Percentiles rank a stretch among this genome's conserved stretches.
phyloP scores from a whole-genome alignment of 345 rosid species.

The Lepidium africanum region DNA sequence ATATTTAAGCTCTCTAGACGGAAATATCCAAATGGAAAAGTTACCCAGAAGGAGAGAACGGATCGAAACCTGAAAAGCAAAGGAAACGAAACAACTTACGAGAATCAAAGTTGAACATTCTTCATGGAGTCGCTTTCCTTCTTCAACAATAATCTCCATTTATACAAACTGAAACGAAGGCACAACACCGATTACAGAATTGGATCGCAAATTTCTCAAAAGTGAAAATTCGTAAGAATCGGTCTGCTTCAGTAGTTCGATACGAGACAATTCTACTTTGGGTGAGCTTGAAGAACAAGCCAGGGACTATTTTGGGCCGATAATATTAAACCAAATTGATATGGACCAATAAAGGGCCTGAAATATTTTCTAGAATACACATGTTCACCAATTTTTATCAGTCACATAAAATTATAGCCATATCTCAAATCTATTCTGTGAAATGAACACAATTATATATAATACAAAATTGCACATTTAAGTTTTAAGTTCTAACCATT shows the following conservation, averaged over 20 bases:
- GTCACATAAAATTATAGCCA: too few species aligned
- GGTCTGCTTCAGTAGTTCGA: background rate
- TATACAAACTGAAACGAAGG: background rate
- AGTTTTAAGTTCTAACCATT: too few species aligned
- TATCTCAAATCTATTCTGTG: too few species aligned
- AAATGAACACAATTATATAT: too few species aligned
- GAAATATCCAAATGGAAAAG: background rate
- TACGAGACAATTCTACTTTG: background rate
- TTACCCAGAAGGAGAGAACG: background rate
- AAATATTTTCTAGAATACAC: too few species aligned
- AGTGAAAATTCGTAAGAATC: background rate
- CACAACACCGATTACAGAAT: background rate
- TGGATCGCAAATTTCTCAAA: background rate
- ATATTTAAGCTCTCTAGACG: background rate
- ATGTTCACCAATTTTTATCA: too few species aligned
- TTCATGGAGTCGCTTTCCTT: constrained; percentile 41
- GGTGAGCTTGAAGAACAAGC: constrained; percentile 26
- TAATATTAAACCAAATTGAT: background rate
- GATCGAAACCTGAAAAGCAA: background rate
- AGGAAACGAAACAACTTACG: constrained; percentile 30
- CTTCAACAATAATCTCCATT: constrained; percentile 64
- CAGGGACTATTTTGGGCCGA: constrained; percentile 16
- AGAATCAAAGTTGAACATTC: constrained; percentile 63
- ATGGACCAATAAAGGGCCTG: background rate
- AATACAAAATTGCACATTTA: too few species aligned